Base-by-base conservation (phyloP, 768 basidiomycete genomes). In the Clathrus columnatus region DNA sequence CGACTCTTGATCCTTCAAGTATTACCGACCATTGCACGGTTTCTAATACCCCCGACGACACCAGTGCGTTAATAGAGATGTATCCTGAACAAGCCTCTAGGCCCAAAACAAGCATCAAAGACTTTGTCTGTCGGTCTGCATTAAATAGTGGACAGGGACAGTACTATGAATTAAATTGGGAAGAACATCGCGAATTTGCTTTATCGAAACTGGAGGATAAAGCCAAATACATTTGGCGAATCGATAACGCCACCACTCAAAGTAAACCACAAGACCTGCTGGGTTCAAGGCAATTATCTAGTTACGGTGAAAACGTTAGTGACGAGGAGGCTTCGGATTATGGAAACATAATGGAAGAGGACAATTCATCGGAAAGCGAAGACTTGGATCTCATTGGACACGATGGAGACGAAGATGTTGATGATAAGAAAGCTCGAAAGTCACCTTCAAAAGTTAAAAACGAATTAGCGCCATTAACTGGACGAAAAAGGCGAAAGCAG, bases 361-460 rank as follows among this genome's bases (percentile, higher is more conserved):
- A 87, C 86, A 7, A 85, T 86, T 66, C 88, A 86, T 54, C 74
- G 72, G 0, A 85, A 85, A 28, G 63, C 63, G 28, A 85, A 84
- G 68, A 75, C 76, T 64, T 84, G 84, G 58, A 76, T 77, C 59
- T 85, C 67, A 65, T 86, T 87, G 61, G 88, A 87, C 41, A 81
- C 78, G 54, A 87, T 72, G 32, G 87, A 80, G 23, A 85, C 76
- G 48, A 87, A 86, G 68, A 89, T 87, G 85, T 86, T 89, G 18
- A 88, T 71, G 7, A 87, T 87, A 51, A 90, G 46, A 47, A 23
- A 47, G 11, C 21, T 14, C 46, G 18, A 14, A 47, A 47, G 18
- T 47, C 51, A 11, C 36, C 36, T 36, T 36, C 36, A 11, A 36
- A 36, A 36, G 36, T 4, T 36, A 36, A 36, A 36, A 36, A 8